A percentile compares a stretch with the other conserved stretches of the same genome.
phyloP scores from a whole-genome alignment of 768 basidiomycete genomes.

The Suillus hirtellus region DNA sequence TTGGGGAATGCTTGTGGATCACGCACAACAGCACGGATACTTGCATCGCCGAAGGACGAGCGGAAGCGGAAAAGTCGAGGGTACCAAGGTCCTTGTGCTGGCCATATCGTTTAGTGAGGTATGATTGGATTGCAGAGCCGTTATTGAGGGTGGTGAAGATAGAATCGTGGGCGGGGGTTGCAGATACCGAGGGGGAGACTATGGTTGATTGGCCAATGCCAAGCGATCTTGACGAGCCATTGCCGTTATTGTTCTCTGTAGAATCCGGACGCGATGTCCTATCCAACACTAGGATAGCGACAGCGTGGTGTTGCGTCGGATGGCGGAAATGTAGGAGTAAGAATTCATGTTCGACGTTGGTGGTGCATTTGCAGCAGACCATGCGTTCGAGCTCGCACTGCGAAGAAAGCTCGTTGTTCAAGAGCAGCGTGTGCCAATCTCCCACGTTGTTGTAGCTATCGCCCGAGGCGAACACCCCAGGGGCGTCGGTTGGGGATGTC shows the following conservation, averaged over 20 bases:
- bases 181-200: not conserved
- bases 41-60: too few relatives aligned
- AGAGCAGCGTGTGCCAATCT: too few relatives aligned
- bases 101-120: not conserved
- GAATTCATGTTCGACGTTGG: not conserved
- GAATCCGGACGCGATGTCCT: not conserved
- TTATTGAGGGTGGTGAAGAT: not conserved
- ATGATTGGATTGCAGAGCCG: not conserved
- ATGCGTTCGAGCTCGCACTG: not conserved
- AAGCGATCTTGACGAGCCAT: not conserved
- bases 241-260: not conserved
- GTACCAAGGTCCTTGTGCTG: not conserved
- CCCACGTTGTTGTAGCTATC: too few relatives aligned
- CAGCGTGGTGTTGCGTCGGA: not conserved
- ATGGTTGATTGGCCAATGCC: not conserved
- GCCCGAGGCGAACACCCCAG: too few relatives aligned
- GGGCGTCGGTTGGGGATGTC: too few relatives aligned
- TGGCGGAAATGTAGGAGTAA: not conserved
- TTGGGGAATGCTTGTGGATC: not conserved
- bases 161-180: not conserved
- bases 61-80: not conserved
- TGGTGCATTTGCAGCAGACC: not conserved
- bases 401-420: not conserved
- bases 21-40: too few relatives aligned
- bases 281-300: not conserved